A percentile compares a stretch with the other conserved stretches of the same genome.
Conservation (phyloP, 2,329 filamentous ascomycete genomes). For the Phoma herbarum region DNA sequence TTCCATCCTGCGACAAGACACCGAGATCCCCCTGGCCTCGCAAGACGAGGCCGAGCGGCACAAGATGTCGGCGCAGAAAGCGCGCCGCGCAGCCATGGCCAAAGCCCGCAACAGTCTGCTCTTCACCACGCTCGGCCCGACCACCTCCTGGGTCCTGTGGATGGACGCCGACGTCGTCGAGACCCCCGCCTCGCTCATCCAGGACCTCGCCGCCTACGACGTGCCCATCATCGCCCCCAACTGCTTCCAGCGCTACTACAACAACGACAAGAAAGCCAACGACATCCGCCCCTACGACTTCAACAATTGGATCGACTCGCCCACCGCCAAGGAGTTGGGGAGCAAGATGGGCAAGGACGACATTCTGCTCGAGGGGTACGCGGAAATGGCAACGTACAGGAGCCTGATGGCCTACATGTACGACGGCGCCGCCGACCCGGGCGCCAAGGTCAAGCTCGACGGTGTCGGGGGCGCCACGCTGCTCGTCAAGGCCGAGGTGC, state of each 20-base stretch:
- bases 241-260: slow-evolving; percentile 84
- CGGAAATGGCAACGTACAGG: slow-evolving; percentile 90
- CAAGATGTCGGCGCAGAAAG: slow-evolving; percentile 89
- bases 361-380: slow-evolving; percentile 91
- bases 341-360: slow-evolving; percentile 88
- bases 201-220: slow-evolving; percentile 87
- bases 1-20: slow-evolving; percentile 94
- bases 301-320: slow-evolving; percentile 96
- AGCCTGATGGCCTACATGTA: slow-evolving; percentile 89
- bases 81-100: slow-evolving; percentile 86
- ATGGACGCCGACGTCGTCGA: slow-evolving; percentile 92
- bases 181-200: slow-evolving; percentile 82
- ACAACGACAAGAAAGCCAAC: slow-evolving; percentile 74
- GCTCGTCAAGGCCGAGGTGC: slow-evolving; percentile 94
- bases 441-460: slow-evolving; percentile 78
- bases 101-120: slow-evolving; percentile 92
- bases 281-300: slow-evolving; percentile 90
- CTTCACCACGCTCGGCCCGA: slow-evolving; percentile 91
- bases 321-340: slow-evolving; percentile 77
- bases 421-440: slow-evolving; percentile 59
- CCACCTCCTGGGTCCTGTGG: slow-evolving; percentile 97
- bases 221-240: slow-evolving; percentile 94
- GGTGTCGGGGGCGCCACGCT: slow-evolving; percentile 93
- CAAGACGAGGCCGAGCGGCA: slow-evolving; percentile 91
- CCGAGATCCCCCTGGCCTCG: slow-evolving; percentile 79